Evolutionary conservation across 371 early-diverging fungal genomes (phyloP), one percentile per base, ranked within the genome.

Genomic region (Apophysomyces ossiformis): DNA sequence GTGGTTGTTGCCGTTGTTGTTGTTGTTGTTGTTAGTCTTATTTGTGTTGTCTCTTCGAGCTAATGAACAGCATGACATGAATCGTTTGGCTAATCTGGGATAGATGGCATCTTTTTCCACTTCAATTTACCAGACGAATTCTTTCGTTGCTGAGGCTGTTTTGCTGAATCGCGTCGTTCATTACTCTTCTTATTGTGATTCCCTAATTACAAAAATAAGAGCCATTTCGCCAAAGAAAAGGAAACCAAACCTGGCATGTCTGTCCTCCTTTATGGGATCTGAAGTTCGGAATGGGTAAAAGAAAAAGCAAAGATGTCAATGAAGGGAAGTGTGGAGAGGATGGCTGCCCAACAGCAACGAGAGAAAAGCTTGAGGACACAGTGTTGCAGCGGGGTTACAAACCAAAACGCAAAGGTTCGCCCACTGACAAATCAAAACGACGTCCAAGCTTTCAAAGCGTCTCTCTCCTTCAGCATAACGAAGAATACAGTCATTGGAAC

Each of bases 91-190:
- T 26, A 26, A 26, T 15, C 5, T 3, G 11, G 38, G n/a, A 16
- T 38, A 2, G 15, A 21, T 11, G 18, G 47, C 56, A 44, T 37
- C 16, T 61, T 45, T 9, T 16, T 50, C 44, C 26, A 26, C 32
- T 26, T 26, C 3, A 26, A 26, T 26, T 8, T 57, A 58, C 65
- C 66, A 38, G 59, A 39, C 35, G 64, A 64, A 46, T 70, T 66
- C 61, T 70, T 66, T 65, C 67, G 66, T 32, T 67, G 61, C 37
- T 71, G 71, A 41, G 60, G 65, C 26, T 74, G 74, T 60, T 74
- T 74, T 37, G 70, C 41, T 11, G 74, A 74, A 63, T 74, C 70
- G 45, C 74, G 70, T 35, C 74, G 56, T 18, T 74, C 74, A 5
- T 68, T 58, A 41, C 68, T 37, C 64, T 70, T 69, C 56, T 71